Percentiles rank a stretch among this genome's conserved stretches.
Conservation (phyloP, 345 rosid species). For the Iberis pinnata region DNA sequence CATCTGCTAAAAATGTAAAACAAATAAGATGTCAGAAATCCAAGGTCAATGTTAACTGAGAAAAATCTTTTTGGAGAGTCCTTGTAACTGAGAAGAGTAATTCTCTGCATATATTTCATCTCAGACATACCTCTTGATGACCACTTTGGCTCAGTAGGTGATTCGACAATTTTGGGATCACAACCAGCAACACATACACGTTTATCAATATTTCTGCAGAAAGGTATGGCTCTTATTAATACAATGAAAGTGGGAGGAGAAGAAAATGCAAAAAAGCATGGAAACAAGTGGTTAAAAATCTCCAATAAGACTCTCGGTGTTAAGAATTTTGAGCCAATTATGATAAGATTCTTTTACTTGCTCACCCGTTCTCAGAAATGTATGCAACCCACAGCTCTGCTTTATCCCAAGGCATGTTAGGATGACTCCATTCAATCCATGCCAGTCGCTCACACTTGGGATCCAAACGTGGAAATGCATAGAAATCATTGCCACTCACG, state of each 20-base stretch:
- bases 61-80: too few relatives aligned
- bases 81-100: not conserved
- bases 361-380: slow-evolving; percentile 72
- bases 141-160: slow-evolving; percentile 96
- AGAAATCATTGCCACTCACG: slow-evolving; percentile 75
- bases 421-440: slow-evolving; percentile 91
- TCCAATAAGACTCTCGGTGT: not conserved
- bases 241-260: not conserved
- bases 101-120: too few relatives aligned
- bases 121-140: slow-evolving; percentile 59
- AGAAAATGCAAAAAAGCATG: not conserved
- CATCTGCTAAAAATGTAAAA: not conserved
- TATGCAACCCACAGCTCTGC: slow-evolving; percentile 91
- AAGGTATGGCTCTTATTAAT: slow-evolving; percentile 4
- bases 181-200: slow-evolving; percentile 73
- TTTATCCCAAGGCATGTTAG: slow-evolving; percentile 97
- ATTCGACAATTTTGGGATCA: slow-evolving; percentile 64
- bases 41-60: not conserved
- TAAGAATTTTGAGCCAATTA: not conserved
- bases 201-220: slow-evolving; percentile 53
- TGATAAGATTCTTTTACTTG: not conserved
- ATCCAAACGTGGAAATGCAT: slow-evolving; percentile 90
- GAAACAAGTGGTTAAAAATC: not conserved
- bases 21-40: not conserved
- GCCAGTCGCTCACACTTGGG: slow-evolving; percentile 60